Evolutionary conservation across 2,329 filamentous ascomycete genomes (phyloP), one percentile per base, ranked within the genome.

Genomic region (Furcasterigmium sp.): DNA sequence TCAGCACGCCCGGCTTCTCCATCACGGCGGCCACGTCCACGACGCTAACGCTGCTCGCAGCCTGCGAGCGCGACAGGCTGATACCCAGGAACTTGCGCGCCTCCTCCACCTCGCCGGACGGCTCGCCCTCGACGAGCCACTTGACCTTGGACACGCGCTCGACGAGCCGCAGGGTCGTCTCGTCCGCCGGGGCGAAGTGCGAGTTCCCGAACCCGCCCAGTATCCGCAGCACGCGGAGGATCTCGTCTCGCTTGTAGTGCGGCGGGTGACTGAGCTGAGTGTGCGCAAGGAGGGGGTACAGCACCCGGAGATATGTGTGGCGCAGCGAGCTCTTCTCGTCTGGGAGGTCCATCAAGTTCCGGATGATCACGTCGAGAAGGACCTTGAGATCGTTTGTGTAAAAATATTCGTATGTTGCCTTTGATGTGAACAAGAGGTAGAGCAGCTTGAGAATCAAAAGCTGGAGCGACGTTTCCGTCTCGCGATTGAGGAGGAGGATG

Each of bases 301-400:
- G 70, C 4, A 98, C 93, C 25, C 93, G 84, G 6, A 98, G 76
- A 60, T 98, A 98, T 4, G 93, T 98, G 62, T 98, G 93, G 29
- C 91, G 81, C 45, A 98, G 70, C 15, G 80, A 74, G 49, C 75
- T 72, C 48, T 79, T 82, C 59, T 95, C 91, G 56, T 91, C 85
- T 0, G 94, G 93, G 8, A 98, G 73, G 60, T 98, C 93, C 56
- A 97, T 82, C n/a, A 98, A 73, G 57, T 98, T 98, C 35, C 93
- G 87, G 47, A 98, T 88, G 46, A 98, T 90, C 51, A 98, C 93
- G 58, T 98, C 93, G 37, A 97, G 76, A 14, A 98, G 78, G 5
- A 98, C 93, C 46, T 89, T 87, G 23, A 98, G 74, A 58, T 98
- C 93, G 60, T 98, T 98, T 21, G 90, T 96, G 64, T 97, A 98